These are phyloP conservation scores for Caloboletus inedulis DNA, from an alignment of 1,284 basidiomycete species.

Conservation along the genomic window DNA sequence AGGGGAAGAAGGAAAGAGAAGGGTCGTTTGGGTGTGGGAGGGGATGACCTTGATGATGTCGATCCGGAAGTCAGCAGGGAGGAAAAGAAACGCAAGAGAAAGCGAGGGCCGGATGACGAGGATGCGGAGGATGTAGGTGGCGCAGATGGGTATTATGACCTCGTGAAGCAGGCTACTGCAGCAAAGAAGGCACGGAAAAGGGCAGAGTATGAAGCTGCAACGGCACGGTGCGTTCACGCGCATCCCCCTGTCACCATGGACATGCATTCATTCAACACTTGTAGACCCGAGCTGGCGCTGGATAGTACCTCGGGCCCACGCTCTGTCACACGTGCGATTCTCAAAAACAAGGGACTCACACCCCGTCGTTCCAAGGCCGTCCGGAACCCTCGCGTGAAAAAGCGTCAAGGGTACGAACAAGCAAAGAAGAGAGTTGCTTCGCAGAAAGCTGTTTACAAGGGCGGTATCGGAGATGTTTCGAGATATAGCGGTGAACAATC, in stretches of 20 bases:
- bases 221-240: constrained; percentile 53
- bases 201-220: constrained; percentile 71
- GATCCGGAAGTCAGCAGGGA: constrained; percentile 37
- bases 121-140: constrained; percentile 39
- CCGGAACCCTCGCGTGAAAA: constrained; percentile 95
- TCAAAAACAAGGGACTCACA: constrained; percentile 91
- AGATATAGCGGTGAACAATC: constrained; percentile 69
- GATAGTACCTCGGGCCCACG: constrained; percentile 69
- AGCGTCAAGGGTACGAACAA: constrained; percentile 87
- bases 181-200: constrained; percentile 78
- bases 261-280: constrained; percentile 1
- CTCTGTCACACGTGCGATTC: constrained; percentile 82
- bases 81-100: constrained; percentile 38
- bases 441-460: constrained; percentile 87
- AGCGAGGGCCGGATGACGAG: constrained; percentile 45
- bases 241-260: not conserved
- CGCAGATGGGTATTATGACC: constrained; percentile 80
- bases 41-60: constrained; percentile 64
- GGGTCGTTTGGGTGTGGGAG: constrained; percentile 44
- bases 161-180: constrained; percentile 73
- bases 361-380: constrained; percentile 82
- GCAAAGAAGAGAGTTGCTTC: constrained; percentile 88
- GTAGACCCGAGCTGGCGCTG: constrained; percentile 48
- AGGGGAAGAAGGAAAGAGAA: constrained; percentile 41
- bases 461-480: constrained; percentile 65